Evolutionary conservation across 441 rosid genomes (phyloP).

Genomic region (Erodium texanum): DNA sequence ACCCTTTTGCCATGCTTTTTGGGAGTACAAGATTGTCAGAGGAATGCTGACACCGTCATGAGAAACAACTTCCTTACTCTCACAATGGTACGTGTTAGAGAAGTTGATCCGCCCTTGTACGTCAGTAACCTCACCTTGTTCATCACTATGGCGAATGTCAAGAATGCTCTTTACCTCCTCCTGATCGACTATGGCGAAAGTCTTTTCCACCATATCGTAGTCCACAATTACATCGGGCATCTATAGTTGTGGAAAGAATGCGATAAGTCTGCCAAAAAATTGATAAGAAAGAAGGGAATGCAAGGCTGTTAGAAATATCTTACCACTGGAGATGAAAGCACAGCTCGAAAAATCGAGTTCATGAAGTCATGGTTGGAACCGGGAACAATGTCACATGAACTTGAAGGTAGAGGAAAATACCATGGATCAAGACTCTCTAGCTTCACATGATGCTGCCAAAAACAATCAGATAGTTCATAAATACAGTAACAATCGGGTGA

Average conservation of each 20-base stretch:
- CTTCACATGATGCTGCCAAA: conserved; percentile 37
- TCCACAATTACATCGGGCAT: conserved; percentile 77
- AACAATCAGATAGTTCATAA: no score
- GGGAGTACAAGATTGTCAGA: conserved; percentile 68
- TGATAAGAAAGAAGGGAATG: neutral
- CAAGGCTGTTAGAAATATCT: conserved; percentile 4
- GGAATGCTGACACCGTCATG: conserved; percentile 70
- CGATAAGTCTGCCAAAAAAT: neutral
- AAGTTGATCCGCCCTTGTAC: conserved; percentile 30
- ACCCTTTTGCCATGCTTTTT: conserved; percentile 46
- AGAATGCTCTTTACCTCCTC: conserved; percentile 37
- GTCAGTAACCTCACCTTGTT: conserved; percentile 17
- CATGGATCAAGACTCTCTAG: conserved; percentile 65
- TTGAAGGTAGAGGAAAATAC: conserved; percentile 75
- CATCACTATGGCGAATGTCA: conserved; percentile 19
- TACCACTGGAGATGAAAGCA: conserved; percentile 95
- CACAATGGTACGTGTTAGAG: conserved; percentile 52
- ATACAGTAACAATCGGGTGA: no score
- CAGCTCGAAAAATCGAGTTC: conserved; percentile 53
- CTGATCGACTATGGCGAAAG: conserved; percentile 51
- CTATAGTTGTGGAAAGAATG: conserved; percentile 26
- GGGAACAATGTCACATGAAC: conserved; percentile 46
- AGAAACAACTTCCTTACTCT: conserved; percentile 58
- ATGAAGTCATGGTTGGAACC: conserved; percentile 77
- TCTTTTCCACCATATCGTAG: conserved; percentile 57